Conservation (phyloP, 106 monocot species). For the Iris macrosiphon region DNA sequence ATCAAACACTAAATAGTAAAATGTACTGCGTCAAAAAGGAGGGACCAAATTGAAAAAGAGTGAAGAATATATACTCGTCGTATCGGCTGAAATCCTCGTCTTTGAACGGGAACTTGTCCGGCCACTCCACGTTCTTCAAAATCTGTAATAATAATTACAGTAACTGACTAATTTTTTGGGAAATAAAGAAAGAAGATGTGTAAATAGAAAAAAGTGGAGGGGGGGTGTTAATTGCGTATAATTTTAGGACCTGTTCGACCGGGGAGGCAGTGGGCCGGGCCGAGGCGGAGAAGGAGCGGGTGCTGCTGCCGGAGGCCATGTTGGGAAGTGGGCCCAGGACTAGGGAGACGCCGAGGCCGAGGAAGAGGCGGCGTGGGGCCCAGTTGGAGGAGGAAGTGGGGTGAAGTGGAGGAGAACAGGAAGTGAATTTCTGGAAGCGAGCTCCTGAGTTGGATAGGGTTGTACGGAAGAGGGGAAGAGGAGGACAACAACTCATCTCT, state of each 20-base stretch:
- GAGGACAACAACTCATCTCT: no score
- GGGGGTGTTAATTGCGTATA: no score
- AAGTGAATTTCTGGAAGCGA: background rate
- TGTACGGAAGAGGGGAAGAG: background rate
- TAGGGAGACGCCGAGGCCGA: slow-evolving; percentile 49
- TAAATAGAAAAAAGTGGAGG: background rate
- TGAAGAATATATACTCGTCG: slow-evolving; percentile 56
- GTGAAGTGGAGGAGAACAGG: background rate
- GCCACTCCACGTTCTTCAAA: slow-evolving; percentile 90
- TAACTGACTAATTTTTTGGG: no score
- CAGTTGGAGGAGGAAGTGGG: background rate
- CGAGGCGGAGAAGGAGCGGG: slow-evolving; percentile 43
- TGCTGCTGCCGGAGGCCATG: slow-evolving; percentile 41
- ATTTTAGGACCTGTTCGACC: slow-evolving; percentile 84
- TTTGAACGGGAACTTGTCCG: slow-evolving; percentile 87
- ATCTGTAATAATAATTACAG: slow-evolving; percentile 27
- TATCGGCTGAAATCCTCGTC: slow-evolving; percentile 85
- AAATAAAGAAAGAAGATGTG: no score
- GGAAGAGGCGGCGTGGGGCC: slow-evolving; percentile 53
- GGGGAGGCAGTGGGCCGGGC: slow-evolving; percentile 52
- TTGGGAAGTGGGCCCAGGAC: slow-evolving; percentile 17
- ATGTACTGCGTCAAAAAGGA: no score
- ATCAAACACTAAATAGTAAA: no score
- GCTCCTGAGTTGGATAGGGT: background rate
- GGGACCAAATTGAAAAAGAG: background rate